phyloP scores from a whole-genome alignment of 768 basidiomycete species.

The Pseudohyphozyma bogoriensis region DNA sequence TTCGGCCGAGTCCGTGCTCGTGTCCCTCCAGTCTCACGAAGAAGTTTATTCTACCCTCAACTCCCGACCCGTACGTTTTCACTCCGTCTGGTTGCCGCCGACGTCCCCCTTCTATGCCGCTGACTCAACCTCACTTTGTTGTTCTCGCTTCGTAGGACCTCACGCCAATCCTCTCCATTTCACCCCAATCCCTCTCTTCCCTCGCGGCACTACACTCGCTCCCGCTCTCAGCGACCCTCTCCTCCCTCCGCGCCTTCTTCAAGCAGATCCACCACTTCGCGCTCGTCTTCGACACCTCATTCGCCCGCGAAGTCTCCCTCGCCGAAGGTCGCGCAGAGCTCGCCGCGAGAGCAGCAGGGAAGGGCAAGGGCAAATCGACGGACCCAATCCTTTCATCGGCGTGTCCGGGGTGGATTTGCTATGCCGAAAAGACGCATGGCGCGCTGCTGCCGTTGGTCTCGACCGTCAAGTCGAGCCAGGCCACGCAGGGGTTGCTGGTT shows the following conservation, averaged over 20 bases:
- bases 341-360: too few species aligned
- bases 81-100: constrained; percentile 27
- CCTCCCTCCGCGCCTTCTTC: constrained; percentile 40
- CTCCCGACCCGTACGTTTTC: constrained; percentile 44
- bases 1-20: constrained; percentile 91
- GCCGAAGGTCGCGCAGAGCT: constrained; percentile 69
- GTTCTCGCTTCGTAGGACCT: too few species aligned
- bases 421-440: constrained; percentile 92
- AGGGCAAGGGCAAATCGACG: too few species aligned
- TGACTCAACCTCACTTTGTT: too few species aligned
- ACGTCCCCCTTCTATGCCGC: not conserved
- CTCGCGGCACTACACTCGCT: constrained; percentile 50
- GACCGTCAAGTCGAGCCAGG: constrained; percentile 81
- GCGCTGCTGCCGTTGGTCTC: constrained; percentile 89
- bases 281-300: constrained; percentile 86
- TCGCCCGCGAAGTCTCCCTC: constrained; percentile 76
- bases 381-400: constrained; percentile 91
- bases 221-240: constrained; percentile 50
- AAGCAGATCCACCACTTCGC: constrained; percentile 27
- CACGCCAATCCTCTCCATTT: constrained; percentile 72
- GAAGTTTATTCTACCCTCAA: constrained; percentile 76
- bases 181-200: constrained; percentile 76
- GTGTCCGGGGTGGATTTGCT: constrained; percentile 98
- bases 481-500: constrained; percentile 83
- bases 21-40: constrained; percentile 86